A percentile compares a stretch with the other conserved stretches of the same genome.
These are phyloP conservation scores for Platismatia glauca DNA, from an alignment of 495 filamentous ascomycete species.

Conservation along the genomic window DNA sequence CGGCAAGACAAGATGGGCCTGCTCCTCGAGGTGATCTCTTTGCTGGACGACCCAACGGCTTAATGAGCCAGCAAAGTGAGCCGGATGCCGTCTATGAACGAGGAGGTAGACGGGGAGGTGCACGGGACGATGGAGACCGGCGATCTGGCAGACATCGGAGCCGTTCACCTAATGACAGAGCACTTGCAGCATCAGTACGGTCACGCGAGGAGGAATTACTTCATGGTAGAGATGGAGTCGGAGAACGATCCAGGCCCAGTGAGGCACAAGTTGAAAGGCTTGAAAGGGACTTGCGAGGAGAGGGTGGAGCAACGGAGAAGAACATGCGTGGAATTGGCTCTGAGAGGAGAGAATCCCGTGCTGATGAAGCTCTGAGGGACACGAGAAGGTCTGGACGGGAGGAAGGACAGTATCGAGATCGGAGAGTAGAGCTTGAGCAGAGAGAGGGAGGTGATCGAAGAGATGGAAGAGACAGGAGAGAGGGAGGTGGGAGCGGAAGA, in stretches of 20 bases:
- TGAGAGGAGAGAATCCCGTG: constrained; percentile 10
- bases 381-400: constrained; percentile 17
- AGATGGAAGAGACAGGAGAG: constrained; percentile 21
- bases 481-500: constrained; percentile 18
- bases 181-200: constrained; percentile 2
- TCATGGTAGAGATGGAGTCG: constrained; percentile 11
- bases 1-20: constrained; percentile 9
- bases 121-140: constrained; percentile 19
- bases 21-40: constrained; percentile 19
- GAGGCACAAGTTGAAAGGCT: constrained; percentile 4
- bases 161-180: constrained; percentile 12
- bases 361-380: constrained; percentile 10
- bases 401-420: constrained; percentile 9
- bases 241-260: constrained; percentile 13
- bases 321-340: constrained; percentile 13
- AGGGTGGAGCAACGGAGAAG: background rate
- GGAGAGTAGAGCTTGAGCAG: constrained; percentile 13
- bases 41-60: constrained; percentile 15
- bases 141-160: constrained; percentile 20
- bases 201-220: constrained; percentile 16
- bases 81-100: constrained; percentile 19
- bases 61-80: constrained; percentile 8
- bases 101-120: constrained; percentile 13
- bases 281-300: constrained; percentile 9
- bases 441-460: constrained; percentile 19